Evolutionary conservation across 2,329 filamentous ascomycete genomes (phyloP), one percentile per base, ranked within the genome.

Genomic region (Pseudopyricularia javanii): DNA sequence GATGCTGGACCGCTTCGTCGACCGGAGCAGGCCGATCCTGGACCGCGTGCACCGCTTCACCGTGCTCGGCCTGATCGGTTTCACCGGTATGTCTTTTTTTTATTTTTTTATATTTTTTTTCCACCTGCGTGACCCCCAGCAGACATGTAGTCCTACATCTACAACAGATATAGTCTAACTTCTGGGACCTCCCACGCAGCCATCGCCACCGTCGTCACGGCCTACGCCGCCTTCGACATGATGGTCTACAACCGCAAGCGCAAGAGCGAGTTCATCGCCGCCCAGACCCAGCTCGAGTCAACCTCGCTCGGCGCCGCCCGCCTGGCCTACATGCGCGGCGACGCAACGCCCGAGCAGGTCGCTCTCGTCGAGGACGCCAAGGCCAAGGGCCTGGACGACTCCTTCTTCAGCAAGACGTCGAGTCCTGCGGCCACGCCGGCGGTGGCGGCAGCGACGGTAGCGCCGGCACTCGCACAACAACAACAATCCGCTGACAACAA

Each of bases 141-240:
- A n/a, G n/a, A n/a, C n/a, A n/a, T n/a, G n/a, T n/a, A n/a, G n/a
- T n/a, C n/a, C n/a, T n/a, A n/a, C n/a, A n/a, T n/a, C n/a, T n/a
- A n/a, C n/a, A n/a, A 50, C 8, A 26, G 2, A 17, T 7, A 15
- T 14, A 7, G 11, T 40, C 3, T 5, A 26, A 43, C 20, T 12
- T 40, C n/a, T 33, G 28, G 28, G 28, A 30, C 28, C 11, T 52
- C 15, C n/a, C 50, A 20, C 17, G 52, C 55, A 80, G 78, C 70
- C 50, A 69, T 82, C 56, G 77, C 77, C 55, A 71, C 73, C 57
- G 68, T 81, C 28, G 70, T 79, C 40, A 80, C 76, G 53, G 67
- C 74, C 56, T 82, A 81, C 69, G 79, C 79, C 34, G 74, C 78
- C 17, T 74, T 71, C 68, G 79, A 82, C 65, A 82, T 82, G 79